Base-by-base conservation (phyloP, 1,284 basidiomycete species). In the Xerocomus minutiporus region DNA sequence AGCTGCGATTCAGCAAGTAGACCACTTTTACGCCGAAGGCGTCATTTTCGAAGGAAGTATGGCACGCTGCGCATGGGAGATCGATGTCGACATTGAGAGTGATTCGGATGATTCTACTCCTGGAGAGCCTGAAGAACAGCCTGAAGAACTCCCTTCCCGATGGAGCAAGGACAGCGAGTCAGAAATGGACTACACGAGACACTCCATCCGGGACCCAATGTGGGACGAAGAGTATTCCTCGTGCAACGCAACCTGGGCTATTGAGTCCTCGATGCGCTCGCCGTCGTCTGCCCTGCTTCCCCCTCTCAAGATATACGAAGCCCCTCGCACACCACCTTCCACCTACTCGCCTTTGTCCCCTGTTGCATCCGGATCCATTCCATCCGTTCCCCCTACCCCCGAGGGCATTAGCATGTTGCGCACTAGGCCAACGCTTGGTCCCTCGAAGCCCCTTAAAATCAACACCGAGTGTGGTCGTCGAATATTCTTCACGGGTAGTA, bases 41-140 rank as follows among this genome's bases (percentile, higher is more conserved):
- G 86, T 82, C 56, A 74, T 89, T 61, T 88, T 89, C 61, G 87
- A 89, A 65, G 86, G 86, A 54, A 87, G 86, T 64, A 89, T 89
- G 86, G 86, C 86, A 26, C 82, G 86, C 46, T 89, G 87, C 61
- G 79, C 84, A 5, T 89, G 86, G 86, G 86, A 89, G 67, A 80
- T 82, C 20, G 84, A 84, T 47, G 79, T 86, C 73, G 80, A 85
- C 52, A 79, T 86, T 61, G 83, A 75, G 47, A 70, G 72, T 39
- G 76, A 84, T 63, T 77, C 75, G 49, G 76, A 78, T 52, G 74
- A 76, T 8, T 77, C 76, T n/a, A 64, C 63, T 35, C 70, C 59
- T 61, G 59, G 56, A 40, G 59, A 69, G 54, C 62, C 59, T 45
- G 57, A 59, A 47, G 64, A 73, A 52, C 68, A 71, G 40, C 59